Evolutionary conservation across 768 basidiomycete genomes (phyloP), one percentile per base, ranked within the genome.

Genomic region (Tephrocybe sp.): DNA sequence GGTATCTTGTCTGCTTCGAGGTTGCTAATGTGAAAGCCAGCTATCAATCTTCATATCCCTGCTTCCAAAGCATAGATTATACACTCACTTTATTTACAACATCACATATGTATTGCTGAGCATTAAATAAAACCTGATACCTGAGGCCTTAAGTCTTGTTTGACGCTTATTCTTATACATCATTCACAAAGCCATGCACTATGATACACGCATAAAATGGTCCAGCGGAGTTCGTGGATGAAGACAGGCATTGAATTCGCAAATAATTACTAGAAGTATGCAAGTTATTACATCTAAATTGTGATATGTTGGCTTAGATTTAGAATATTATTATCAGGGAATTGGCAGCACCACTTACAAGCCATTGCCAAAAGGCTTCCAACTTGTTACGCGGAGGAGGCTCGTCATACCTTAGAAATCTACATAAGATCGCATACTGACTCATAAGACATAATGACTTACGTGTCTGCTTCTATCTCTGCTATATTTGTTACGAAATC

Each of bases 21-120:
- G 10, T 19, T 45, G 34, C 42, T 61, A 46, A 60, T 47, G 14
- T 32, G 12, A 23, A 49, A 33, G 50, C 5, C 57, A 93, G 91
- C 91, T 17, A 93, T 93, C 64, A 93, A 93, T 63, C 80, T 92
- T 54, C 87, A 93, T 62, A 92, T 93, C 55, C 90, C 89, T 52
- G 79, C 85, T 53, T 87, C 87, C 58, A 89, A 90, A 74, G 71
- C 81, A 62, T 87, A 78, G 76, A 71, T 41, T 45, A 45, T 40
- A 34, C 42, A 41, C 53, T 53, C 46, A 30, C 46, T 39, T 49
- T 43, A 52, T 56, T 47, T 51, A 54, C 54, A 45, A 51, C 48
- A 52, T 54, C 40, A 49, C 30, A 42, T 42, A 58, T 58, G 56
- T 58, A 58, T 57, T 48, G 45, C 49, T 39, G 49, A 48, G 46